A percentile compares a stretch with the other conserved stretches of the same genome.
phyloP scores from a whole-genome alignment of 306 rosid genomes.

The Quercus gilva region DNA sequence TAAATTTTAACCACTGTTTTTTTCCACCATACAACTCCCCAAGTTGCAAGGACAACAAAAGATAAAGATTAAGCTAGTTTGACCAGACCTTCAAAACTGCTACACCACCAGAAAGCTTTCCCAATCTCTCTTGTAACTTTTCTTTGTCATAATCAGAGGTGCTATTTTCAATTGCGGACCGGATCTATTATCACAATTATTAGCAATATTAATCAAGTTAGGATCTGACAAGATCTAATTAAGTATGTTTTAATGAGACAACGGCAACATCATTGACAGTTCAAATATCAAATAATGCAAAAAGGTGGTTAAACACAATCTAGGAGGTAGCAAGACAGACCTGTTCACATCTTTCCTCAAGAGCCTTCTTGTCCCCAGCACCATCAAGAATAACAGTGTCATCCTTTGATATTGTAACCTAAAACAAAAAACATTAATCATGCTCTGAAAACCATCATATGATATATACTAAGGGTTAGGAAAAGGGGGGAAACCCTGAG shows the following conservation, averaged over 20 bases:
- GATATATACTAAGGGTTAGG: not conserved
- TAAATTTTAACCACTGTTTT: not conserved
- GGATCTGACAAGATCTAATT: not conserved
- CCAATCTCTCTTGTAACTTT: constrained; percentile 88
- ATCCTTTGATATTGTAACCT: constrained; percentile 94
- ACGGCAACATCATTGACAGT: not conserved
- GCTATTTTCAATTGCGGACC: constrained; percentile 74
- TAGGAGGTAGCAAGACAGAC: constrained; percentile 34
- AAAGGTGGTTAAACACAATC: not conserved
- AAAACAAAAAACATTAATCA: constrained; percentile 1
- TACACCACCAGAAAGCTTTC: constrained; percentile 96
- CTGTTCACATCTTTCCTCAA: constrained; percentile 98
- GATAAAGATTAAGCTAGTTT: not conserved
- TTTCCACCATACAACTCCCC: constrained; percentile 5
- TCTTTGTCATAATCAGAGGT: constrained; percentile 95
- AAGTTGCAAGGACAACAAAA: not conserved
- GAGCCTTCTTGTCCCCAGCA: constrained; percentile 80
- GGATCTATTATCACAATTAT: constrained; percentile 48
- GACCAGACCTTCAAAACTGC: constrained; percentile 80
- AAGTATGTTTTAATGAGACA: not conserved
- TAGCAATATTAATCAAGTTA: not conserved
- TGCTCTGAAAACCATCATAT: not conserved
- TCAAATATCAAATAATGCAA: constrained; percentile 2
- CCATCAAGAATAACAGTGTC: constrained; percentile 97
- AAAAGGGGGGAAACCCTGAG: not conserved